Evolutionary conservation across 164 flowering plant genomes (phyloP).

Genomic region (Vitis cinerea): DNA sequence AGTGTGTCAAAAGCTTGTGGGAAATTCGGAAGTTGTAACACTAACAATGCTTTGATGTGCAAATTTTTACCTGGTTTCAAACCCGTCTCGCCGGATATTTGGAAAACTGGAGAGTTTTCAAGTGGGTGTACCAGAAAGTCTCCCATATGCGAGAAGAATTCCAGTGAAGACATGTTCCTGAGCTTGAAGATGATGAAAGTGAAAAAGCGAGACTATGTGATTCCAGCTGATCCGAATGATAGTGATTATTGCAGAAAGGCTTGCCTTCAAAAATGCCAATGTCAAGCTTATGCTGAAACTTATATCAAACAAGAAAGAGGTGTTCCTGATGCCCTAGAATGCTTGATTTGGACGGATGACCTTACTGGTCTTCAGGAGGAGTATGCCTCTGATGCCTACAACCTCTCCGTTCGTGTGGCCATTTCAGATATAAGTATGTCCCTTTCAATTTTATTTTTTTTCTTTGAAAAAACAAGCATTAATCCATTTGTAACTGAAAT

Average conservation of each 20-base stretch:
- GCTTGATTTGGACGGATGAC: conserved; percentile 15
- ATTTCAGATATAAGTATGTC: conserved; percentile 6
- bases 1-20: conserved; percentile 20
- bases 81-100: not conserved
- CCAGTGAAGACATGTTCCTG: not conserved
- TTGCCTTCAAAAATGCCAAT: conserved; percentile 8
- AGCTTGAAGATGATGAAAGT: conserved; percentile 12
- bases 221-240: not conserved
- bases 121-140: conserved; percentile 18
- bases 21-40: conserved; percentile 15
- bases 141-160: not conserved
- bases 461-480: too few relatives aligned
- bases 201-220: not conserved
- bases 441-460: not conserved
- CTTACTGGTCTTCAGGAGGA: conserved; percentile 4
- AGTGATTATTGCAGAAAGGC: not conserved
- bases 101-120: conserved; percentile 9
- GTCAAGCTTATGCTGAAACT: conserved; percentile 14
- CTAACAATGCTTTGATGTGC: conserved; percentile 1
- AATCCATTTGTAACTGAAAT: too few relatives aligned
- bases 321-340: not conserved
- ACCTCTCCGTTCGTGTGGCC: conserved; percentile 11
- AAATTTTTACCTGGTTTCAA: conserved; percentile 22
- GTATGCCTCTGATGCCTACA: not conserved
- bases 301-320: not conserved